Evolutionary conservation across 257 asterid species (phyloP).

Genomic region (Fraxinus excelsior): DNA sequence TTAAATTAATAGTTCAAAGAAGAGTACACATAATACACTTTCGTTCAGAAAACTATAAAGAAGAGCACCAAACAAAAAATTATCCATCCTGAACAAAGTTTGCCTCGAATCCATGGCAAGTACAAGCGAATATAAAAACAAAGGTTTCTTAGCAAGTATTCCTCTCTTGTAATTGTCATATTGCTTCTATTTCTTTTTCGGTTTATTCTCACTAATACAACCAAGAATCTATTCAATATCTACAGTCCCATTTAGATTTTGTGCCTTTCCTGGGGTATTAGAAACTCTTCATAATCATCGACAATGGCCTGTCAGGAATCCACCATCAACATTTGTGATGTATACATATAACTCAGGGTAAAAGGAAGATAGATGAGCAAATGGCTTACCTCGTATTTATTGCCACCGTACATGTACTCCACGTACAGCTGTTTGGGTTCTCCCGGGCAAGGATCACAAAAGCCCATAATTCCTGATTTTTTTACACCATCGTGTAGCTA

Average conservation of each 20-base stretch:
- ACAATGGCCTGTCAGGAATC: conserved; percentile 60
- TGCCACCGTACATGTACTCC: conserved; percentile 58
- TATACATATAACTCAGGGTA: conserved; percentile 4
- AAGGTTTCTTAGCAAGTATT: neutral
- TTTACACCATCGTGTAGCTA: conserved; percentile 93
- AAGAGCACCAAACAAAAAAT: neutral
- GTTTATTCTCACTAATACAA: neutral
- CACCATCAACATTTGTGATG: conserved; percentile 10
- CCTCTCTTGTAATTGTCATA: neutral
- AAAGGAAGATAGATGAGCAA: neutral
- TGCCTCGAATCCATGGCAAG: neutral
- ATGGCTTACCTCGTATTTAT: conserved; percentile 63
- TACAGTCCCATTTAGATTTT: conserved; percentile 34
- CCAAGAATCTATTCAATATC: conserved; percentile 7
- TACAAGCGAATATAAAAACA: conserved; percentile 9
- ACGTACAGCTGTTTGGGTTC: conserved; percentile 74
- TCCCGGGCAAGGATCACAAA: conserved; percentile 96
- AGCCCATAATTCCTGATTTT: conserved; percentile 99
- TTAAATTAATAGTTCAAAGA: too few relatives aligned
- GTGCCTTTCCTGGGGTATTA: conserved; percentile 70
- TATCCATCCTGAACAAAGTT: neutral
- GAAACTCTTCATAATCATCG: conserved; percentile 68
- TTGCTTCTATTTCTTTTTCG: neutral
- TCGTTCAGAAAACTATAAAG: neutral
- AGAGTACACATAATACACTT: too few relatives aligned